Percentiles rank a stretch among this genome's conserved stretches.
phyloP scores from a whole-genome alignment of 768 basidiomycete species.

The Boletales sp. region DNA sequence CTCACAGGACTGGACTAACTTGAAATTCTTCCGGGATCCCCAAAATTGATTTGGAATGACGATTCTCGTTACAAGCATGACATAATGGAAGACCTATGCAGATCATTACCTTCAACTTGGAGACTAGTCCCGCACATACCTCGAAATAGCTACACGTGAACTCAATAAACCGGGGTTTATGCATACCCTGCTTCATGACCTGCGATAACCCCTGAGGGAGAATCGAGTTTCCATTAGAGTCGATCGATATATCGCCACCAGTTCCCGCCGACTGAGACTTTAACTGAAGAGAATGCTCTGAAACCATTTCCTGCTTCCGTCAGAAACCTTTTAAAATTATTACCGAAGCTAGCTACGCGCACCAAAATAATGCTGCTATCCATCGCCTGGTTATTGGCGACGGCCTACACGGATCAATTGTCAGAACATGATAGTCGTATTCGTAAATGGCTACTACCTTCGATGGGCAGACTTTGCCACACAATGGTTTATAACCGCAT shows the following conservation, averaged over 20 bases:
- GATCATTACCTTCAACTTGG: neutral
- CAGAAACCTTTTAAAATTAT: neutral
- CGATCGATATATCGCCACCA: constrained; percentile 43
- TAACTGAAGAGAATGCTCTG: constrained; percentile 58
- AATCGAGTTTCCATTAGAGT: constrained; percentile 49
- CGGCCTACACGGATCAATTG: constrained; percentile 31
- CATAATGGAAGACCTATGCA: constrained; percentile 67
- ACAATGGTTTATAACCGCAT: constrained; percentile 65
- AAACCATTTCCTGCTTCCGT: constrained; percentile 63
- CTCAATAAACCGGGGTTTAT: constrained; percentile 77
- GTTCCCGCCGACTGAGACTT: constrained; percentile 47
- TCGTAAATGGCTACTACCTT: constrained; percentile 46
- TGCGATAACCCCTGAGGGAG: constrained; percentile 44
- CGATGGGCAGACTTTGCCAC: constrained; percentile 68
- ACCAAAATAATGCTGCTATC: constrained; percentile 68
- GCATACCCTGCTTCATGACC: constrained; percentile 39
- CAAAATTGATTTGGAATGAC: constrained; percentile 77
- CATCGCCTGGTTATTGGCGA: constrained; percentile 38
- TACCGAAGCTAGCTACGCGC: constrained; percentile 3
- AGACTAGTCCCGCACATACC: constrained; percentile 36
- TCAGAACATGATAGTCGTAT: neutral
- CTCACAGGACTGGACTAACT: constrained; percentile 55
- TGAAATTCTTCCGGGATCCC: constrained; percentile 69
- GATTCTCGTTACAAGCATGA: constrained; percentile 53
- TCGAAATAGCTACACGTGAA: constrained; percentile 65